Conservation (phyloP, 192 early-diverging fungal species). For the Coemansia sp. region DNA sequence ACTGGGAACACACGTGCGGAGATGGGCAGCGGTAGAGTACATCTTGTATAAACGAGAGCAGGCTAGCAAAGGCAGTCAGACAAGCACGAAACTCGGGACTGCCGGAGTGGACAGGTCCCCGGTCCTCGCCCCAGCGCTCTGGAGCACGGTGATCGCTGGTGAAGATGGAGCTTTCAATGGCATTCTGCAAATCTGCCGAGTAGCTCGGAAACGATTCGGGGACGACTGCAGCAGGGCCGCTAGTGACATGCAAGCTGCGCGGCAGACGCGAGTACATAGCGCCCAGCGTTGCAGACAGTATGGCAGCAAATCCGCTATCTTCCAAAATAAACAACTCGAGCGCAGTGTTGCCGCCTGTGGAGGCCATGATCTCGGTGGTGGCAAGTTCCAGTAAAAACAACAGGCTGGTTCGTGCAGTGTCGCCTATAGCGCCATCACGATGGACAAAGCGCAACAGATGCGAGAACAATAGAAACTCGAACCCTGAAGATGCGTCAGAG, state of each 20-base stretch:
- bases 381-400: conserved; percentile 83
- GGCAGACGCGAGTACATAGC: conserved; percentile 90
- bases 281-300: conserved; percentile 81
- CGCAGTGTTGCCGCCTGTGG: conserved; percentile 55
- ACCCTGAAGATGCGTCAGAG: conserved; percentile 30
- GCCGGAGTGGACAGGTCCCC: conserved; percentile 60
- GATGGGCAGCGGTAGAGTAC: conserved; percentile 49
- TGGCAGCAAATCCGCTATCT: conserved; percentile 77
- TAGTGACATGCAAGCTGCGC: conserved; percentile 62
- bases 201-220: conserved; percentile 53
- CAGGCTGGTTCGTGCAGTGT: conserved; percentile 83
- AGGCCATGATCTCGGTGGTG: conserved; percentile 57
- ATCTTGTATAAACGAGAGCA: conserved; percentile 44
- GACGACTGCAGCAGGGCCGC: conserved; percentile 34
- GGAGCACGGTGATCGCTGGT: conserved; percentile 52
- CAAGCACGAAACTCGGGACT: conserved; percentile 54
- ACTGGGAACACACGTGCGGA: conserved; percentile 31
- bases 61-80: conserved; percentile 33
- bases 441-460: conserved; percentile 90
- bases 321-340: conserved; percentile 79
- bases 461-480: conserved; percentile 85
- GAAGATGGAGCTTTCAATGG: conserved; percentile 59
- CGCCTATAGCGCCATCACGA: conserved; percentile 78
- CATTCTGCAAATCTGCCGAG: conserved; percentile 47
- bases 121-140: conserved; percentile 75